Evolutionary conservation across 106 monocot genomes (phyloP).

Genomic region (Gastrodia elata): DNA sequence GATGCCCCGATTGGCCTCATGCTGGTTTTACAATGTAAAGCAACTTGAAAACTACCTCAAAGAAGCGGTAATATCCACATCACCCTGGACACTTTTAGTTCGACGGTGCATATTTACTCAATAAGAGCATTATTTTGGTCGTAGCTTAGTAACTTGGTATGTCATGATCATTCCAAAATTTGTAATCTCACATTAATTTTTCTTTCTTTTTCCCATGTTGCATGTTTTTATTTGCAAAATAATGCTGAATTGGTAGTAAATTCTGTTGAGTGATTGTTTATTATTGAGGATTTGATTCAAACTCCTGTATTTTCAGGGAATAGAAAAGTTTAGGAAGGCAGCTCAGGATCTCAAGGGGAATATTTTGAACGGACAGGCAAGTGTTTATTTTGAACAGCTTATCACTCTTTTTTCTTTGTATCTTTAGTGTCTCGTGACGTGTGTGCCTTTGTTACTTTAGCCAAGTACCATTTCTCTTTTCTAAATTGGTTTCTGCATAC

Average conservation of each 20-base stretch:
- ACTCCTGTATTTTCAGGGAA: constrained; percentile 42
- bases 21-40: no score
- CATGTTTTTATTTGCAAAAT: neutral
- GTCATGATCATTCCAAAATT: no score
- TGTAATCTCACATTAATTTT: no score
- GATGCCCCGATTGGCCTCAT: no score
- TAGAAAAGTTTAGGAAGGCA: constrained; percentile 89
- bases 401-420: neutral
- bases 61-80: no score
- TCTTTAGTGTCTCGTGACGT: neutral
- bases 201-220: neutral
- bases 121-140: no score
- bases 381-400: constrained; percentile 8
- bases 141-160: no score
- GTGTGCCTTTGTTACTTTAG: neutral
- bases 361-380: constrained; percentile 76
- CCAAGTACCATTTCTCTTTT: neutral
- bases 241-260: neutral
- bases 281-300: neutral
- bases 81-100: no score
- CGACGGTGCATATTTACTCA: no score
- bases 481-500: no score
- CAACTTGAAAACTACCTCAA: no score
- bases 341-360: constrained; percentile 63
- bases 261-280: neutral